phyloP scores from a whole-genome alignment of 139 green algal species.

The Chlorella sp. region DNA sequence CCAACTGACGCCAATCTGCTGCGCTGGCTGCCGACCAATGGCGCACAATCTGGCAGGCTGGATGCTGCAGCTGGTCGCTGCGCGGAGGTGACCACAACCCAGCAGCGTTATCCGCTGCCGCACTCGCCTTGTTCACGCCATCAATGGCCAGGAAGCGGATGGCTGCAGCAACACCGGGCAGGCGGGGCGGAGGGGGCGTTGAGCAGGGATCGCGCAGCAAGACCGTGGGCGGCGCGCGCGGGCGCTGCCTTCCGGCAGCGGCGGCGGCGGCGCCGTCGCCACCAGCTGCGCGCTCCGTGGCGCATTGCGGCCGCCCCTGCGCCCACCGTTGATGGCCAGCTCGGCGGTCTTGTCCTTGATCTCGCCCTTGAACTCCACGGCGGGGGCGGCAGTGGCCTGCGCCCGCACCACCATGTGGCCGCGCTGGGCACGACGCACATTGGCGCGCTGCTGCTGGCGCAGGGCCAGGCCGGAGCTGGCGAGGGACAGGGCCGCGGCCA shows the following conservation, averaged over 20 bases:
- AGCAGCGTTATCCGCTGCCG: not conserved
- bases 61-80: not conserved
- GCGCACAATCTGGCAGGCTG: not conserved
- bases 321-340: conserved; percentile 52
- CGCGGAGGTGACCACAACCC: not conserved
- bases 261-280: not conserved
- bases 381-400: not conserved
- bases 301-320: not conserved
- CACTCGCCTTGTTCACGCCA: conserved; percentile 66
- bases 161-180: conserved; percentile 36
- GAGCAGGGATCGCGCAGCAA: not conserved
- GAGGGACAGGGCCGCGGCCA: too few species aligned
- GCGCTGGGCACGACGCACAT: not conserved
- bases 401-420: not conserved
- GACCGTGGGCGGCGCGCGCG: not conserved
- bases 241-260: not conserved
- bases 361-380: conserved; percentile 12
- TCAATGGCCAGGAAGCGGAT: conserved; percentile 84
- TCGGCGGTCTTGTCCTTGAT: conserved; percentile 47
- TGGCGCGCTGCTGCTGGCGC: conserved; percentile 8
- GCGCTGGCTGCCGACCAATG: too few species aligned
- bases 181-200: not conserved
- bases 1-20: too few species aligned
- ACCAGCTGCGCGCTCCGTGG: not conserved
- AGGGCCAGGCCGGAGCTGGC: conserved; percentile 5